phyloP scores from a whole-genome alignment of 108 stramenopile genomes.

The Fragilaria crotonensis region DNA sequence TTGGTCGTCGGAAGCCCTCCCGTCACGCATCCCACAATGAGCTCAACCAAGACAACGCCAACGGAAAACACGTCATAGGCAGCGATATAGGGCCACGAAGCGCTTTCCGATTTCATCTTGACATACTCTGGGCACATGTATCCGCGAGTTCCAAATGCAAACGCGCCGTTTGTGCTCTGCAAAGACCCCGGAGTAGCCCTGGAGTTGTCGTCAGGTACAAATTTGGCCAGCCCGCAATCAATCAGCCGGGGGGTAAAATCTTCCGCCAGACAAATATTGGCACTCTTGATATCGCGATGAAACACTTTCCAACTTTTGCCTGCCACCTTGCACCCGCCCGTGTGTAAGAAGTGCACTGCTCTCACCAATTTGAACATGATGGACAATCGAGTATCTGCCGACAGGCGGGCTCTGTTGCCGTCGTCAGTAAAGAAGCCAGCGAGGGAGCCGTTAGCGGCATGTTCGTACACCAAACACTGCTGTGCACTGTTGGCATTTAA shows the following conservation, averaged over 20 bases:
- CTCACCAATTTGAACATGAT: neutral
- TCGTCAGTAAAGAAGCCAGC: neutral
- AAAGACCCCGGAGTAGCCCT: neutral
- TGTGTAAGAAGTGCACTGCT: neutral
- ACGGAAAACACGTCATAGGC: neutral
- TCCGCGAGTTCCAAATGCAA: neutral
- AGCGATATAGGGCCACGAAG: neutral
- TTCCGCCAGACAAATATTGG: constrained; percentile 1
- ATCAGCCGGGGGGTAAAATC: constrained; percentile 2
- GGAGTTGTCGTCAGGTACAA: neutral
- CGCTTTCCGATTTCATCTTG: neutral
- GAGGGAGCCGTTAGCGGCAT: constrained; percentile 2
- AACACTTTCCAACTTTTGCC: neutral
- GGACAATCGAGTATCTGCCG: neutral
- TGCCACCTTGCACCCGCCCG: neutral
- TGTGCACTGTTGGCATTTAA: too few species aligned
- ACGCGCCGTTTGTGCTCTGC: neutral
- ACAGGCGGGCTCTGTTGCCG: neutral
- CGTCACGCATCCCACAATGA: neutral
- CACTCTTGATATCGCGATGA: constrained; percentile 4
- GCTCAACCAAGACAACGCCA: neutral
- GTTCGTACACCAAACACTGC: neutral
- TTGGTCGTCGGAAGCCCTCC: neutral
- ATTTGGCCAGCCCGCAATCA: constrained; percentile 3
- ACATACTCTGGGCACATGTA: constrained; percentile 3